Base-by-base conservation (phyloP, 169 alveolate species). In the Hepatocystis sp. region DNA sequence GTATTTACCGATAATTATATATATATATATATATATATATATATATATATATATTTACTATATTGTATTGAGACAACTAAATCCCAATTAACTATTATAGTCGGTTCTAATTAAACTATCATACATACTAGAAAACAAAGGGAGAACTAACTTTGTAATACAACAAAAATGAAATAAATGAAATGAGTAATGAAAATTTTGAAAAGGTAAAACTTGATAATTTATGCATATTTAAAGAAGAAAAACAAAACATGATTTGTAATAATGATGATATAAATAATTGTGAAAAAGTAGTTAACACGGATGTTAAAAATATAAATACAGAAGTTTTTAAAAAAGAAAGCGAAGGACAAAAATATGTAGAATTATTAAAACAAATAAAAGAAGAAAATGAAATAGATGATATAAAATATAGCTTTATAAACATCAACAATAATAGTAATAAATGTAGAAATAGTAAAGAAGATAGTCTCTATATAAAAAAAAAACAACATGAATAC, bases 311-410 rank as follows among this genome's bases (percentile, higher is more conserved):
- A 36, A 19, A n/a, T 8, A 32, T 21, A 71, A 15, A 42, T 28
- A 28, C 28, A 17, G 27, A 42, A 52, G 55, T 66, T 36, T 61
- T 66, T 60, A 51, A 66, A 32, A 40, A 34, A 61, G 36, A 78
- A 52, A 58, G 27, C 60, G 84, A 78, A 65, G 44, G 53, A 65
- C 34, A 64, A 36, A 21, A 21, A 13, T 64, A 42, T 51, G 71
- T 52, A 25, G 66, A 66, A 27, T 49, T 66, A 28, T 19, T 34
- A 36, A 66, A 53, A 66, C 47, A 19, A 4, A 8, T 4, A 42
- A 40, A 2, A 15, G 58, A 32, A 11, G n/a, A 0, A 61, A 61
- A 61, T 17, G 84, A 51, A 19, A 15, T 19, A 32, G 25, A 42
- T 19, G 34, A 40, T 21, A 28, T 51, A 49, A 66, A 39, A n/a